Conservation (phyloP, 2,329 filamentous ascomycete species). For the Arthrinium puccinioides region DNA sequence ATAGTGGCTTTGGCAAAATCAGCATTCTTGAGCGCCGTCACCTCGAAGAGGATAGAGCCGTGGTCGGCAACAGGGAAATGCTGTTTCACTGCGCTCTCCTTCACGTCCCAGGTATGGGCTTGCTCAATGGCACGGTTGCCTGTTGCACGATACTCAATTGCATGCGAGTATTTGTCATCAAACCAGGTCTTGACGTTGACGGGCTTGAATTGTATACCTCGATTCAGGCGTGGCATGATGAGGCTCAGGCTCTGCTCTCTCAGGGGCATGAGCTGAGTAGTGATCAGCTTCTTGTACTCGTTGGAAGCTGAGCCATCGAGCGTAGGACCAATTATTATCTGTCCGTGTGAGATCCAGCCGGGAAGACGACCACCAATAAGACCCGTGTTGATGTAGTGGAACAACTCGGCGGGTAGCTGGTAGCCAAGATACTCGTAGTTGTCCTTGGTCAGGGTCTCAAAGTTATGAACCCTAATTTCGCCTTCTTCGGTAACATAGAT, state of each 20-base stretch:
- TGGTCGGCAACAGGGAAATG: conserved; percentile 35
- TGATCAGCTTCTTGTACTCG: conserved; percentile 75
- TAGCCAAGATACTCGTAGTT: conserved; percentile 88
- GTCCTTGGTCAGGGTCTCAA: conserved; percentile 68
- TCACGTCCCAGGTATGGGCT: conserved; percentile 64
- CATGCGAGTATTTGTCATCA: conserved; percentile 59
- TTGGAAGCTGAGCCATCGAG: conserved; percentile 74
- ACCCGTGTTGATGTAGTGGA: conserved; percentile 81
- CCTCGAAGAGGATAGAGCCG: conserved; percentile 48
- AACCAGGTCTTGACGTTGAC: conserved; percentile 82
- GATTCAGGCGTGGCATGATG: conserved; percentile 70
- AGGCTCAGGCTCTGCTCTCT: conserved; percentile 72
- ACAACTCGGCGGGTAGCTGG: conserved; percentile 80
- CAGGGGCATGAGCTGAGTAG: conserved; percentile 64
- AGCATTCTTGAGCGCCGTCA: conserved; percentile 60
- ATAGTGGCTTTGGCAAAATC: conserved; percentile 66
- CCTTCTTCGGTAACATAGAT: conserved; percentile 74
- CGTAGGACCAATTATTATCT: conserved; percentile 74
- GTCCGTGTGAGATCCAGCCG: conserved; percentile 73
- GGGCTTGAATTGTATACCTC: conserved; percentile 74
- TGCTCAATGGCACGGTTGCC: conserved; percentile 38
- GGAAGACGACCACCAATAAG: conserved; percentile 73
- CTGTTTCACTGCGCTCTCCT: conserved; percentile 46
- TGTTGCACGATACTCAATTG: conserved; percentile 54
- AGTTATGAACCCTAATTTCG: conserved; percentile 66